These are phyloP conservation scores for Nicotiana sylvestris DNA, from an alignment of 257 asterid species.

Conservation along the genomic window DNA sequence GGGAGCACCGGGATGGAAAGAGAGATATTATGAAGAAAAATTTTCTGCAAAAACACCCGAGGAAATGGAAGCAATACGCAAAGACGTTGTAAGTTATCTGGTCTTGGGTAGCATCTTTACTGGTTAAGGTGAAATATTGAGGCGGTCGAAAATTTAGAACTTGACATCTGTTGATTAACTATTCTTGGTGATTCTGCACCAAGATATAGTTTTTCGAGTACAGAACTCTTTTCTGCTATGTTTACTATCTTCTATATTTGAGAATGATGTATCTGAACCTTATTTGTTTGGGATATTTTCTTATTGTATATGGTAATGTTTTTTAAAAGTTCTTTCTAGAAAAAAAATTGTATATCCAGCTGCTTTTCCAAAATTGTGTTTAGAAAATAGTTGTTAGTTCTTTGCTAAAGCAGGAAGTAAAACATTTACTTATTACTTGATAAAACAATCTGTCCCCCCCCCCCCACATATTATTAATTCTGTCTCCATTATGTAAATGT, in stretches of 20 bases:
- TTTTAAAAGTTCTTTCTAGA: background rate
- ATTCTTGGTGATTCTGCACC: background rate
- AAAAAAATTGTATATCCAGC: background rate
- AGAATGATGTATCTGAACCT: background rate
- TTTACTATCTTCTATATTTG: background rate
- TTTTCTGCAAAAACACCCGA: conserved; percentile 28
- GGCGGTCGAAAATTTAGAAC: background rate
- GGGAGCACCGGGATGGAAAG: conserved; percentile 39
- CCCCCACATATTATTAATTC: background rate
- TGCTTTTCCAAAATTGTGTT: background rate
- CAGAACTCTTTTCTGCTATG: background rate
- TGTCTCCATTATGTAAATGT: background rate
- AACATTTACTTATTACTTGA: background rate
- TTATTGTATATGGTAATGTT: background rate
- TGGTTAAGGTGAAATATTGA: background rate
- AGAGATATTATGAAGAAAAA: conserved; percentile 46
- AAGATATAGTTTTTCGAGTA: background rate
- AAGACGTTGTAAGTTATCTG: conserved; percentile 32
- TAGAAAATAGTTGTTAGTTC: background rate
- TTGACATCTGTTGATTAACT: background rate
- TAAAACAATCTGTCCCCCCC: background rate
- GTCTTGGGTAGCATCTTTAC: background rate
- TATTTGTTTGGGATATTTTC: background rate
- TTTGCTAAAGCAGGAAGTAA: background rate
- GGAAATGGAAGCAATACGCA: conserved; percentile 36